Evolutionary conservation across 225 moss, liverwort and hornwort genomes (phyloP).

Genomic region (Rhytidiadelphus loreus): DNA sequence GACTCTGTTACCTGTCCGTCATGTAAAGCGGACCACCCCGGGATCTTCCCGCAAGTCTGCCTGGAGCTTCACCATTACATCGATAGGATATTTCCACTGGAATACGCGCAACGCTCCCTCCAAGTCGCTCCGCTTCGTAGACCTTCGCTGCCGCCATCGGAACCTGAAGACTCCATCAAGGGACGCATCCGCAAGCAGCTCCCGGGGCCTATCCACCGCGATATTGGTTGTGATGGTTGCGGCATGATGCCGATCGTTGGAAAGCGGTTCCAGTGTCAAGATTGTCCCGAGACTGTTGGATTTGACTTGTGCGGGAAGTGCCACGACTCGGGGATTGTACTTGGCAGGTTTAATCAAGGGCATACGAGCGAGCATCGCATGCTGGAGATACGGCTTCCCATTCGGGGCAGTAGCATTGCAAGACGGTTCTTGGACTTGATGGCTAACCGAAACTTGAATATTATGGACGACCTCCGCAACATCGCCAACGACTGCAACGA

Average conservation of each 20-base stretch:
- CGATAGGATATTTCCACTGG: constrained; percentile 50
- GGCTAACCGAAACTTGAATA: constrained; percentile 14
- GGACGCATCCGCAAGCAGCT: not conserved
- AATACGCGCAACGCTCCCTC: constrained; percentile 46
- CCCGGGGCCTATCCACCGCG: not conserved
- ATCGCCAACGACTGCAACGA: constrained; percentile 23
- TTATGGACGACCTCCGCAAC: constrained; percentile 11
- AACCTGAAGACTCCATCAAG: constrained; percentile 9
- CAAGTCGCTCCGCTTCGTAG: constrained; percentile 21
- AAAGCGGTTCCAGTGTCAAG: constrained; percentile 49
- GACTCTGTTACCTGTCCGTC: constrained; percentile 40
- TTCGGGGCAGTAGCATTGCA: constrained; percentile 7
- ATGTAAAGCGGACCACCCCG: constrained; percentile 76
- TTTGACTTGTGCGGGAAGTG: constrained; percentile 78
- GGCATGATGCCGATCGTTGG: constrained; percentile 80
- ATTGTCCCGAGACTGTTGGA: constrained; percentile 43
- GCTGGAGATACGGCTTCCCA: constrained; percentile 23
- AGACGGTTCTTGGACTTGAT: constrained; percentile 20
- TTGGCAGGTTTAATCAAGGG: constrained; percentile 76
- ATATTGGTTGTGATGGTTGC: constrained; percentile 21
- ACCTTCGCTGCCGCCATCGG: constrained; percentile 6
- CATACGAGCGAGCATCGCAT: constrained; percentile 49
- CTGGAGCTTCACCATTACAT: constrained; percentile 87
- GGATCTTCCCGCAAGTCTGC: constrained; percentile 67
- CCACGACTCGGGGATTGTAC: constrained; percentile 40